phyloP scores from a whole-genome alignment of 2,329 filamentous ascomycete genomes.

The Aspergillus texensis region DNA sequence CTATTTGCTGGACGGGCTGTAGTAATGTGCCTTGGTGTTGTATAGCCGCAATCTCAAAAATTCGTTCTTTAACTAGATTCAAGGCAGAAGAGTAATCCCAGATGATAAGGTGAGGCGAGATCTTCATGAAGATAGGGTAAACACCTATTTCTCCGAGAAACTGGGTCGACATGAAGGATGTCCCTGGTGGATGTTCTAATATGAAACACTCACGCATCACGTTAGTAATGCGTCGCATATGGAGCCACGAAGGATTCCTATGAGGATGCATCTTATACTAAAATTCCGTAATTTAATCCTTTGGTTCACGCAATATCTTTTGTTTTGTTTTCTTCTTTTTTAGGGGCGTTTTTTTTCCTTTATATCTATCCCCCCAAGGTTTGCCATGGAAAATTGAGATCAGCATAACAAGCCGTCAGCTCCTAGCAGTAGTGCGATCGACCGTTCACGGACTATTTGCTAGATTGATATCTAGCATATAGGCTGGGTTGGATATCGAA shows the following conservation, averaged over 20 bases:
- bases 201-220: neutral
- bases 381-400: neutral
- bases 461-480: neutral
- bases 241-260: neutral
- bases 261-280: neutral
- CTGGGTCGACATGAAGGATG: neutral
- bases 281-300: neutral
- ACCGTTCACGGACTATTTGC: neutral
- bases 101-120: neutral
- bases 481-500: neutral
- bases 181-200: neutral
- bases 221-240: neutral
- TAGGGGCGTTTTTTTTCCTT: too few relatives aligned
- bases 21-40: neutral
- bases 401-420: neutral
- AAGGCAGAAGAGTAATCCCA: neutral
- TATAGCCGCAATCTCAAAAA: neutral
- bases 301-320: neutral
- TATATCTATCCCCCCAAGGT: neutral
- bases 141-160: neutral
- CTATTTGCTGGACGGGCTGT: neutral
- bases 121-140: neutral
- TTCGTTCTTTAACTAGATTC: neutral
- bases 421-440: neutral
- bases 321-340: too few relatives aligned